phyloP scores from a whole-genome alignment of 345 rosid species.

The Gossypium sturtianum region DNA sequence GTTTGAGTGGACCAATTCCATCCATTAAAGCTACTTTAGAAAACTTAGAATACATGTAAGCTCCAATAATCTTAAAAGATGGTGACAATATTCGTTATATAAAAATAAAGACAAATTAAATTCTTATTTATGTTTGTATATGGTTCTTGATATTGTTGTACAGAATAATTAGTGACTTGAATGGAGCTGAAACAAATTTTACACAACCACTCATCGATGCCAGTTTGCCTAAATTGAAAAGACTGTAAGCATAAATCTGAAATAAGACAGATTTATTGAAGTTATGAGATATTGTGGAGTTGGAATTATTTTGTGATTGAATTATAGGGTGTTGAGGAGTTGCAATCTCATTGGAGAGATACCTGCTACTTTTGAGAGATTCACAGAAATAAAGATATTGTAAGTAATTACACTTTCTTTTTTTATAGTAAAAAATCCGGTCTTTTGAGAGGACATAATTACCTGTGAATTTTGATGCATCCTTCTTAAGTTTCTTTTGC shows the following conservation, averaged over 20 bases:
- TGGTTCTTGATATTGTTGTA: neutral
- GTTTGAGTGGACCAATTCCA: constrained; percentile 8
- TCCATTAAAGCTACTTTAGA: neutral
- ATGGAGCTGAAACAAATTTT: constrained; percentile 28
- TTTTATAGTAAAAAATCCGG: no score
- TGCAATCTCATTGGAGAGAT: constrained; percentile 42
- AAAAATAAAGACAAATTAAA: no score
- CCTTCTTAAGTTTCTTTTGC: neutral
- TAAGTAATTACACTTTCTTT: constrained; percentile 18
- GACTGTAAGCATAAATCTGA: constrained; percentile 26
- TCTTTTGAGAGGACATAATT: no score
- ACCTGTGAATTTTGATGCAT: no score
- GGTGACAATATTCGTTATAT: no score
- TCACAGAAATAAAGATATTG: constrained; percentile 25
- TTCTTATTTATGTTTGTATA: neutral
- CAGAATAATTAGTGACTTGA: constrained; percentile 57
- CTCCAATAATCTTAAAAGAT: no score
- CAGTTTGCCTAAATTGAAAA: constrained; percentile 20
- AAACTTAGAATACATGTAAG: constrained; percentile 33
- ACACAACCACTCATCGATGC: constrained; percentile 15
- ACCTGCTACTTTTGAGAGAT: constrained; percentile 32
- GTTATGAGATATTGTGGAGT: neutral
- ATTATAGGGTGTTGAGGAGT: constrained; percentile 45
- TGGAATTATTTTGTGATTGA: neutral
- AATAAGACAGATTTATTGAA: neutral